These are phyloP conservation scores for Podila horticola DNA, from an alignment of 192 early-diverging fungal genomes.

Conservation along the genomic window DNA sequence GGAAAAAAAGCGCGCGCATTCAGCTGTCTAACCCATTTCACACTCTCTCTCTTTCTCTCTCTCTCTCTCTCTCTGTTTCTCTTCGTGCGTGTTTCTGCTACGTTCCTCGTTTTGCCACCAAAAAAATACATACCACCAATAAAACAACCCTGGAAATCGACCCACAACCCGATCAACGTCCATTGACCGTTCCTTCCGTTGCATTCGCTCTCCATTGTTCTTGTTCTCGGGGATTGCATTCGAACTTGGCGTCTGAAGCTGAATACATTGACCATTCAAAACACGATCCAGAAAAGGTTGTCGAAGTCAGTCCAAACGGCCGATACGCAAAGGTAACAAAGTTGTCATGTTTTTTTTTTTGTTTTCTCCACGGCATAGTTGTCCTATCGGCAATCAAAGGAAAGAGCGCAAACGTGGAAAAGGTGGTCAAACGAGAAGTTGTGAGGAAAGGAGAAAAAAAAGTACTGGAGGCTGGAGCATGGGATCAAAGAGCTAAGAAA, in stretches of 20 bases:
- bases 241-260: constrained; percentile 13
- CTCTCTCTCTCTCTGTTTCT: neutral
- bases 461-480: neutral
- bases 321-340: constrained; percentile 61
- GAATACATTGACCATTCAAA: constrained; percentile 65
- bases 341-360: neutral
- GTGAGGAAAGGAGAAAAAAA: neutral
- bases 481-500: constrained; percentile 8
- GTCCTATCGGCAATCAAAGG: neutral
- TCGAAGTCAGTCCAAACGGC: constrained; percentile 62
- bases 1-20: neutral
- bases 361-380: neutral
- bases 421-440: neutral
- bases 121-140: neutral
- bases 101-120: neutral
- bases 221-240: neutral
- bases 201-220: neutral
- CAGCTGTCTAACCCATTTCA: neutral
- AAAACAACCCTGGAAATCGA: too few relatives aligned
- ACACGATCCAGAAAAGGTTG: constrained; percentile 62
- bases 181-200: neutral
- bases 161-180: neutral
- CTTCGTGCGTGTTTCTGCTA: neutral
- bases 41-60: neutral
- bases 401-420: neutral